These are phyloP conservation scores for Potentilla sterilis DNA, from an alignment of 306 rosid species.

Conservation along the genomic window DNA sequence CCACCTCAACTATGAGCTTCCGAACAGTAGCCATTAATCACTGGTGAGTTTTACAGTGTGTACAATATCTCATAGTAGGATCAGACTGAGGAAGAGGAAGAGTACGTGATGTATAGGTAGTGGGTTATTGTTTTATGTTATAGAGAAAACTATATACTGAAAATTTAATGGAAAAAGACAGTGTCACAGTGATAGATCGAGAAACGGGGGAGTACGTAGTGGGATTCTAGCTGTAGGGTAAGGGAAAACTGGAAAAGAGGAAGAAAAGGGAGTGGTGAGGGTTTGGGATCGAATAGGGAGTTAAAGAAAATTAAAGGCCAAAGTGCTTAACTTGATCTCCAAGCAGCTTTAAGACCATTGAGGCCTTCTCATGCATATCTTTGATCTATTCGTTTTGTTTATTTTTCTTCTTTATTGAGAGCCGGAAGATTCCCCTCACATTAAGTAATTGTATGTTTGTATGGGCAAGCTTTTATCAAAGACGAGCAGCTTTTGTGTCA, in stretches of 20 bases:
- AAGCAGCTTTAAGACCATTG: conserved; percentile 47
- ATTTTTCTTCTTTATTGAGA: conserved; percentile 16
- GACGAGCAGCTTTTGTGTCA: conserved; percentile 48
- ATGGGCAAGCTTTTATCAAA: conserved; percentile 27
- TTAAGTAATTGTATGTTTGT: background rate
- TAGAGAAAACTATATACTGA: background rate
- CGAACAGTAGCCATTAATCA: conserved; percentile 33
- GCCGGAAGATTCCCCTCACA: conserved; percentile 41
- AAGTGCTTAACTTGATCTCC: conserved; percentile 49
- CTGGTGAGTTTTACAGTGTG: background rate
- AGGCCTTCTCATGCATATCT: background rate
- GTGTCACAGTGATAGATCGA: background rate
- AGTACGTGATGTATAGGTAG: too few species aligned
- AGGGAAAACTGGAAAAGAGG: background rate
- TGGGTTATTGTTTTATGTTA: background rate
- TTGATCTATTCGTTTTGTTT: conserved; percentile 29
- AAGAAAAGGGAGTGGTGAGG: background rate
- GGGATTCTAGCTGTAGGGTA: conserved; percentile 9
- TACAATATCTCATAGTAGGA: background rate
- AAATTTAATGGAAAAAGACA: conserved; percentile 8
- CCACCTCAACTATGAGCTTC: conserved; percentile 72
- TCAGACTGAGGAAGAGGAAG: background rate
- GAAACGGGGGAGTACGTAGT: background rate
- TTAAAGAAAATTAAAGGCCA: conserved; percentile 1
- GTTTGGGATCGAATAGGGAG: background rate